Conservation (phyloP, 345 rosid genomes). For the Anacardium occidentale region DNA sequence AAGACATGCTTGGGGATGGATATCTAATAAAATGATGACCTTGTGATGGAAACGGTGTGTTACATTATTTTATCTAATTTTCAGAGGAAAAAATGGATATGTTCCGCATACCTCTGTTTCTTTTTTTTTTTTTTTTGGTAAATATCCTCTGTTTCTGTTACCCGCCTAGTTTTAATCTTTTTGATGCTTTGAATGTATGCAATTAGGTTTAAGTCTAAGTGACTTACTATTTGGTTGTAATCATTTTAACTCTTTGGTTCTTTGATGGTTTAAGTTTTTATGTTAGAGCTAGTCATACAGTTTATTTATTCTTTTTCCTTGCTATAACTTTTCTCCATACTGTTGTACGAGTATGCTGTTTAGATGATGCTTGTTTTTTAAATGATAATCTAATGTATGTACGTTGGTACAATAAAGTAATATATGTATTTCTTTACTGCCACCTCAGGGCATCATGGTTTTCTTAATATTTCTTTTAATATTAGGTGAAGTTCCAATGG, state of each 20-base stretch:
- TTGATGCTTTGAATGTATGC: not conserved
- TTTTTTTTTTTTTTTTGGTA: too few relatives aligned
- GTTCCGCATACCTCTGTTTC: too few relatives aligned
- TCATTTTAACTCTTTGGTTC: not conserved
- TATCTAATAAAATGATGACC: constrained; percentile 86
- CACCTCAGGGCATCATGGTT: not conserved
- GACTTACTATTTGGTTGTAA: not conserved
- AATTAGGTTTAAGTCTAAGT: not conserved
- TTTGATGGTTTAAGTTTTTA: not conserved
- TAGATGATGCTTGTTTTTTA: not conserved
- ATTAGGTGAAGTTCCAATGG: constrained; percentile 98
- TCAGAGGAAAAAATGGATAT: not conserved
- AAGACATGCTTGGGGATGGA: constrained; percentile 98
- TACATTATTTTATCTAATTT: not conserved
- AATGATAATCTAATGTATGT: not conserved
- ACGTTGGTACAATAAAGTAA: too few relatives aligned
- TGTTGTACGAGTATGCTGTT: not conserved
- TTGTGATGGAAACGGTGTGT: constrained; percentile 82
- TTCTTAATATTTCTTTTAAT: constrained; percentile 14
- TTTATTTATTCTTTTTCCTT: not conserved
- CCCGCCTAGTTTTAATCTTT: not conserved
- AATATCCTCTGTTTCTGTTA: not conserved
- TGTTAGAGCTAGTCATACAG: not conserved
- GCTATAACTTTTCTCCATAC: not conserved
- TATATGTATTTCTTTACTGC: not conserved